Evolutionary conservation across 495 filamentous ascomycete genomes (phyloP).

Genomic region (Hyaloscypha hepaticicola): DNA sequence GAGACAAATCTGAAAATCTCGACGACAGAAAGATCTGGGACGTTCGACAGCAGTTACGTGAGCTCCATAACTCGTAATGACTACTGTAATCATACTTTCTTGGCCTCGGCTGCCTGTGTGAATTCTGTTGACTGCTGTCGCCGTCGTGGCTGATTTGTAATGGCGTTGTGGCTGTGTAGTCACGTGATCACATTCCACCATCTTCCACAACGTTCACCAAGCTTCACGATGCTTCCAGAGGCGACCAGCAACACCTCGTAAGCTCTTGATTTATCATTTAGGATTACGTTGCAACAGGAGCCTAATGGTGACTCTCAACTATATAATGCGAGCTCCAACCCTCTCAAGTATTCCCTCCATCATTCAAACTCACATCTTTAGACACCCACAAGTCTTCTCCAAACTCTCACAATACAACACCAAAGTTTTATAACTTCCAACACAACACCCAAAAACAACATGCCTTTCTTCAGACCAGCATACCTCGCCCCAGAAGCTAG

Average conservation of each 20-base stretch:
- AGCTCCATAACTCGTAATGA: background rate
- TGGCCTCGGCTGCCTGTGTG: background rate
- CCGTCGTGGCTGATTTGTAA: slow-evolving; percentile 14
- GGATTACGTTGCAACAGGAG: slow-evolving; percentile 14
- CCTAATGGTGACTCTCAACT: slow-evolving; percentile 12
- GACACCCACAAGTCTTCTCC: slow-evolving; percentile 14
- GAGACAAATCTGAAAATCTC: background rate
- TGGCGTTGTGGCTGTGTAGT: slow-evolving; percentile 1
- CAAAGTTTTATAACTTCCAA: background rate
- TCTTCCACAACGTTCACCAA: slow-evolving; percentile 11
- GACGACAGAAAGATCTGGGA: too few species aligned
- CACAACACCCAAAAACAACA: slow-evolving; percentile 39
- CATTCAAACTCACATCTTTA: slow-evolving; percentile 23
- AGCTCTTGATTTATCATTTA: slow-evolving; percentile 23
- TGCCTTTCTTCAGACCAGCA: slow-evolving; percentile 65
- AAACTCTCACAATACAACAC: slow-evolving; percentile 9
- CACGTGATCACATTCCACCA: slow-evolving; percentile 10
- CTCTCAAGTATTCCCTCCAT: slow-evolving; percentile 17
- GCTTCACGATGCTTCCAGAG: slow-evolving; percentile 21
- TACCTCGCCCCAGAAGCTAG: slow-evolving; percentile 42
- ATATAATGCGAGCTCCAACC: slow-evolving; percentile 20
- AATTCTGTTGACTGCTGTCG: background rate
- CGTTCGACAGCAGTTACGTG: background rate
- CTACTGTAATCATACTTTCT: background rate
- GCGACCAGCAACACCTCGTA: slow-evolving; percentile 18